A percentile compares a stretch with the other conserved stretches of the same genome.
These are phyloP conservation scores for Cytospora paraplurivora DNA, from an alignment of 2,329 filamentous ascomycete species.

Conservation along the genomic window DNA sequence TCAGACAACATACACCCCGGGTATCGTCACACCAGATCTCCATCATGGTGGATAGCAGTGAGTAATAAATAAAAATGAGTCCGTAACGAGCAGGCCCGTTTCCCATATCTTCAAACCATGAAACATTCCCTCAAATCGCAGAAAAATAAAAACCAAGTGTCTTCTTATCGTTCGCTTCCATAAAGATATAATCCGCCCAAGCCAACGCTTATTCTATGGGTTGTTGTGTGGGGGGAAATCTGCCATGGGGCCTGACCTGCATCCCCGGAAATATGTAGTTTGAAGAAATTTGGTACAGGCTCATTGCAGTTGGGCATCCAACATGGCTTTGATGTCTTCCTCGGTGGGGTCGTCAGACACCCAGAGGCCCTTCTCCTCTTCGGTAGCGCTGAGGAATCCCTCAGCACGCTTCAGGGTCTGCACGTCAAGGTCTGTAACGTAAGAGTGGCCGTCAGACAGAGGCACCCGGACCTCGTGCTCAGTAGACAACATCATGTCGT, in stretches of 20 bases:
- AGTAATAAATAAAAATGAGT: conserved; percentile 1
- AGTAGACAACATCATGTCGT: conserved; percentile 97
- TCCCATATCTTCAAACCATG: background rate
- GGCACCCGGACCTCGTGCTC: conserved; percentile 91
- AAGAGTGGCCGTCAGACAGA: conserved; percentile 73
- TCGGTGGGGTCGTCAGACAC: conserved; percentile 70
- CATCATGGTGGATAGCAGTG: conserved; percentile 15
- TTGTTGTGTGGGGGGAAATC: conserved; percentile 10
- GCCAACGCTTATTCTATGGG: background rate
- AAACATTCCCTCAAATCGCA: background rate
- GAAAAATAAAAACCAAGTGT: background rate
- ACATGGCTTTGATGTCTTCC: conserved; percentile 63
- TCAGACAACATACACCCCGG: conserved; percentile 14
- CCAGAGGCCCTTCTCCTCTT: conserved; percentile 88
- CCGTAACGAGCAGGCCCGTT: conserved; percentile 8
- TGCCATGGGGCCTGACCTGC: conserved; percentile 9
- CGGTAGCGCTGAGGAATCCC: conserved; percentile 76
- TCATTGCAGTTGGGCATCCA: conserved; percentile 39
- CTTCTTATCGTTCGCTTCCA: conserved; percentile 13
- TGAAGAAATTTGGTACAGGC: background rate
- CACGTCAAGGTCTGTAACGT: conserved; percentile 91
- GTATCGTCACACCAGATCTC: conserved; percentile 25
- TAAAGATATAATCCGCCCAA: conserved; percentile 7
- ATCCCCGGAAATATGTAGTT: conserved; percentile 7
- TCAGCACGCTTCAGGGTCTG: conserved; percentile 88